phyloP scores from a whole-genome alignment of 1,139 yeast genomes.

The Lizanozyma gosingica region DNA sequence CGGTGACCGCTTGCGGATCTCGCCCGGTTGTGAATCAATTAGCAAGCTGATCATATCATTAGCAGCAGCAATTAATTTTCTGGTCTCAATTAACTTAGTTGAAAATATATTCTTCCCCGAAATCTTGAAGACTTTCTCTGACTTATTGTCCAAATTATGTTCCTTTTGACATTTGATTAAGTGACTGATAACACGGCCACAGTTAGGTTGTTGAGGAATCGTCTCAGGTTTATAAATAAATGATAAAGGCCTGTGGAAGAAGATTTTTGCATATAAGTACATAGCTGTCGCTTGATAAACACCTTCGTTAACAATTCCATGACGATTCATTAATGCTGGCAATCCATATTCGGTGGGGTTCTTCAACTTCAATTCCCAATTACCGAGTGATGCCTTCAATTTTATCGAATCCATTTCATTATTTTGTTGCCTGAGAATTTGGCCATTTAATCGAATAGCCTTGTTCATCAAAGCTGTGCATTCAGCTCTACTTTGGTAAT shows the following conservation, averaged over 20 bases:
- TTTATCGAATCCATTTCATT: constrained; percentile 21
- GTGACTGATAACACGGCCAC: constrained; percentile 17
- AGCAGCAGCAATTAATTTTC: constrained; percentile 44
- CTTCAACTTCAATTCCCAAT: constrained; percentile 38
- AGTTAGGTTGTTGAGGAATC: constrained; percentile 30
- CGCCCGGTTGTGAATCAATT: constrained; percentile 35
- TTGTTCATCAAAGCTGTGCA: constrained; percentile 40
- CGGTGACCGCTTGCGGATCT: constrained; percentile 35
- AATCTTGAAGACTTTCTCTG: constrained; percentile 10
- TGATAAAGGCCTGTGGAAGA: constrained; percentile 43
- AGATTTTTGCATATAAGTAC: constrained; percentile 40
- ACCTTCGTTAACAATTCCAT: constrained; percentile 41
- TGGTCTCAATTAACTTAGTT: constrained; percentile 37
- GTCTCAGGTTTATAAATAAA: constrained; percentile 40
- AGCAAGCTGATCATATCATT: constrained; percentile 35
- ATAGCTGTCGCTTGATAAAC: constrained; percentile 39
- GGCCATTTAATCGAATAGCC: constrained; percentile 36
- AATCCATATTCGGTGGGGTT: constrained; percentile 33
- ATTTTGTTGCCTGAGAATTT: constrained; percentile 28
- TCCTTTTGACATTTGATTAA: constrained; percentile 9
- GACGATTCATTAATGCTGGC: constrained; percentile 29
- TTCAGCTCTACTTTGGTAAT: constrained; percentile 38
- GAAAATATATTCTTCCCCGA: constrained; percentile 19
- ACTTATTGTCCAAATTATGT: not conserved
- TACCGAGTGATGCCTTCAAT: constrained; percentile 35